These are phyloP conservation scores for Allodekkera sacchari DNA, from an alignment of 805 yeast genomes.

Conservation along the genomic window DNA sequence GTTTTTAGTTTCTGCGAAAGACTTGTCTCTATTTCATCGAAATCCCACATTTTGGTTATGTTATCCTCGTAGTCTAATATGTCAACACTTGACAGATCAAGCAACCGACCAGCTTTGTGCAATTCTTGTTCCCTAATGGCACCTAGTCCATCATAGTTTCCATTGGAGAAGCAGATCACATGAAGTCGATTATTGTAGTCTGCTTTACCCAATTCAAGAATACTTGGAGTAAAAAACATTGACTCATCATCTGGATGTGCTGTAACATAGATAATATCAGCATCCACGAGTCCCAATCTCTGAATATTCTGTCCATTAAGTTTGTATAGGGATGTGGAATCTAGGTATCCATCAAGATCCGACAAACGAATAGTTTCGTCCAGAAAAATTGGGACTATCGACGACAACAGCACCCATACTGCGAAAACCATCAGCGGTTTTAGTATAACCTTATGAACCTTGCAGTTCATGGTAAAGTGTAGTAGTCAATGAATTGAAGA, in stretches of 20 bases:
- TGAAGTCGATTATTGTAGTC: slow-evolving; percentile 43
- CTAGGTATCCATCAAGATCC: slow-evolving; percentile 14
- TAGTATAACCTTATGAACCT: background rate
- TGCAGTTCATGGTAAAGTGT: too few relatives aligned
- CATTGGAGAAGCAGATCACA: slow-evolving; percentile 66
- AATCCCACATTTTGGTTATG: slow-evolving; percentile 60
- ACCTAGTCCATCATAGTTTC: slow-evolving; percentile 74
- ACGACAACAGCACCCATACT: slow-evolving; percentile 7
- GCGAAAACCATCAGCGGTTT: slow-evolving; percentile 1
- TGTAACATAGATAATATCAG: slow-evolving; percentile 35
- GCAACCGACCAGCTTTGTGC: slow-evolving; percentile 38
- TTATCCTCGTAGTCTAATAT: slow-evolving; percentile 59
- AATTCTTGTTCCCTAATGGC: slow-evolving; percentile 53
- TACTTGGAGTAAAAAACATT: slow-evolving; percentile 88
- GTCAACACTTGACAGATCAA: slow-evolving; percentile 40
- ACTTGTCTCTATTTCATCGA: slow-evolving; percentile 28
- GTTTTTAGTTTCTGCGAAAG: slow-evolving; percentile 20
- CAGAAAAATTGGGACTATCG: slow-evolving; percentile 6
- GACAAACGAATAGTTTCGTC: background rate
- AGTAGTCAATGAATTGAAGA: too few relatives aligned
- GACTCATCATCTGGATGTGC: slow-evolving; percentile 99
- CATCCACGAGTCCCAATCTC: slow-evolving; percentile 9
- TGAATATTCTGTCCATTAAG: slow-evolving; percentile 16
- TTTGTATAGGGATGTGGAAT: slow-evolving; percentile 11
- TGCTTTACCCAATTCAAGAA: slow-evolving; percentile 41